Percentiles rank a stretch among this genome's conserved stretches.
phyloP scores from a whole-genome alignment of 768 basidiomycete species.

The Pholiota microspora region DNA sequence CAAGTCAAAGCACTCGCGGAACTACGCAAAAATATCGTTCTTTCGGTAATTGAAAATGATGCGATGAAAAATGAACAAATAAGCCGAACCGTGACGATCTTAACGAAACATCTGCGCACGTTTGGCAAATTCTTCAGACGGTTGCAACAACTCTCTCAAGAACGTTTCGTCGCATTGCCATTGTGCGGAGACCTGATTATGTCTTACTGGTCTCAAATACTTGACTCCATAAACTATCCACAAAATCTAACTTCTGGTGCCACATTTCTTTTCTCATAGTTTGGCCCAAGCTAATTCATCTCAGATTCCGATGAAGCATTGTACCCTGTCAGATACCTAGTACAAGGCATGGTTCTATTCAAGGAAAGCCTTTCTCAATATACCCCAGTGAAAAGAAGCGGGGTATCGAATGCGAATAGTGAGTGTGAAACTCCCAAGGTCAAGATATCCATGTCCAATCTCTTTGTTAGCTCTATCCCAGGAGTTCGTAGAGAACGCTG shows the following conservation, averaged over 20 bases:
- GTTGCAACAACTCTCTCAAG: constrained; percentile 58
- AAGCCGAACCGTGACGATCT: constrained; percentile 45
- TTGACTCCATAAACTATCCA: constrained; percentile 60
- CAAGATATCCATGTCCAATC: constrained; percentile 3
- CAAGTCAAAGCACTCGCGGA: constrained; percentile 57
- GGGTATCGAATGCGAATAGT: constrained; percentile 60
- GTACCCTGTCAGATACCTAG: constrained; percentile 77
- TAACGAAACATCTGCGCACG: constrained; percentile 66
- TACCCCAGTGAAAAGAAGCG: constrained; percentile 63
- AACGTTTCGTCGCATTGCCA: constrained; percentile 63
- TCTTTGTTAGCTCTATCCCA: constrained; percentile 51
- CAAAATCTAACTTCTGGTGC: constrained; percentile 56
- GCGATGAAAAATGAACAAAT: constrained; percentile 33
- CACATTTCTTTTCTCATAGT: background rate
- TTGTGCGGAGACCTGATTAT: constrained; percentile 65
- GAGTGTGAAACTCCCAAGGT: constrained; percentile 15
- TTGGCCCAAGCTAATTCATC: background rate
- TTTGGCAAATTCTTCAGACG: constrained; percentile 84
- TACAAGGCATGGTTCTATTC: constrained; percentile 84
- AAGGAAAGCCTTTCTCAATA: constrained; percentile 80
- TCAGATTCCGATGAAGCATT: constrained; percentile 61
- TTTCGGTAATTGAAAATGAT: constrained; percentile 36
- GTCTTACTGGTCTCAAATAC: constrained; percentile 81
- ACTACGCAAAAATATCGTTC: constrained; percentile 53
- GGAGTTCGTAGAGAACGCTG: constrained; percentile 73